Evolutionary conservation across 2,329 filamentous ascomycete genomes (phyloP), one percentile per base, ranked within the genome.

Genomic region (Penicillium sp.): DNA sequence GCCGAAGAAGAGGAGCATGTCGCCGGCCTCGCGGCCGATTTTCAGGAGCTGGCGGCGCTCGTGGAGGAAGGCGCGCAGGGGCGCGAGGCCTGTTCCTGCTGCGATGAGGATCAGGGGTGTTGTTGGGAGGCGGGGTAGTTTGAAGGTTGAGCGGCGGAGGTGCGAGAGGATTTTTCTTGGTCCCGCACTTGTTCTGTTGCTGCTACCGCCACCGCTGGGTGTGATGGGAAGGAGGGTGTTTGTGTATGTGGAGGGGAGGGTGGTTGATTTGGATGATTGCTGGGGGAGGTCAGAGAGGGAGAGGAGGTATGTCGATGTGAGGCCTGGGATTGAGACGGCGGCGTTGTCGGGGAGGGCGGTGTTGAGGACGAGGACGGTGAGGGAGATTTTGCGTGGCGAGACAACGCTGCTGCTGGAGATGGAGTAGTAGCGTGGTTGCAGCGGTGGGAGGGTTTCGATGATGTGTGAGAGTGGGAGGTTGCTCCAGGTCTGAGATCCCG

Each of bases 121-220:
- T 41, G 68, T 69, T 35, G 70, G 63, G 0, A 67, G 64, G 7
- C 74, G 61, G 1, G 94, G 93, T 13, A 97, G 87, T 82, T 97
- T 97, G 86, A 97, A 97, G 81, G 97, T 97, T 68, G 93, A 97
- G 78, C 96, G 92, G 66, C 93, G 91, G 62, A 97, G 88, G 75
- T 97, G 93, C 3, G 97, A 91, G 9, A 93, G 93, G 15, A 97
- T 88, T 73, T 94, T 45, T 58, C 19, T 19, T n/a, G 44, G 23
- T 11, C 7, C 21, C 4, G 19, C n/a, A 11, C 9, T 19, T 9
- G 48, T 19, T 17, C 2, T 15, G 26, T 3, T n/a, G n/a, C 93
- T 93, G 50, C 81, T 88, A 68, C 96, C 89, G 60, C 92, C 87
- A 78, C 96, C 97, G 59, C 88, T 91, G 58, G 92, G 82, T 56